A percentile compares a stretch with the other conserved stretches of the same genome.
Conservation (phyloP, 805 yeast species). For the Isabelozyma rhagii region DNA sequence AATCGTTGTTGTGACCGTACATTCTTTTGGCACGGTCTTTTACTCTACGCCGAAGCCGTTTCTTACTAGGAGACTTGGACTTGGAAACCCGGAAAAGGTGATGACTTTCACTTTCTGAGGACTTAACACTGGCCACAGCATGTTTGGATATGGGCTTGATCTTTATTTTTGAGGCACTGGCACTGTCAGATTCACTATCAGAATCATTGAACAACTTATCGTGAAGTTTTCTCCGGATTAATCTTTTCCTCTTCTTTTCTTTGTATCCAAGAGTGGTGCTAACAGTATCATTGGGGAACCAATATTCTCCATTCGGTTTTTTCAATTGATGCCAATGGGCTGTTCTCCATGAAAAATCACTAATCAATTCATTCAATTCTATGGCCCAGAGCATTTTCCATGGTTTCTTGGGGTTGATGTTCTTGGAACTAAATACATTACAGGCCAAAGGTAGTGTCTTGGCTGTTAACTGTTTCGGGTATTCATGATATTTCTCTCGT, state of each 20-base stretch:
- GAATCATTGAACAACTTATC: constrained; percentile 27
- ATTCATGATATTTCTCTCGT: constrained; percentile 49
- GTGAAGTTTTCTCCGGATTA: constrained; percentile 19
- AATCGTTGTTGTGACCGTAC: not conserved
- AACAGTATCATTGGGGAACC: constrained; percentile 41
- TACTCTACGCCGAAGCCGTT: not conserved
- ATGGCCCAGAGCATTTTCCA: constrained; percentile 62
- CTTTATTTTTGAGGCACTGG: not conserved
- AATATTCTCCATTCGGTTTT: constrained; percentile 43
- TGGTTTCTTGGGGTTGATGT: constrained; percentile 23
- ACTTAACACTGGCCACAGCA: not conserved
- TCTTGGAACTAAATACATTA: constrained; percentile 51
- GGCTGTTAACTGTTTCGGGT: constrained; percentile 41
- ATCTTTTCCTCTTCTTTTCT: constrained; percentile 1
- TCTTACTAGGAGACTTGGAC: not conserved
- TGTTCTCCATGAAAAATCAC: constrained; percentile 59
- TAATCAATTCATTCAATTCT: constrained; percentile 53
- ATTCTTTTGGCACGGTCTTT: not conserved
- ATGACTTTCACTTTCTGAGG: not conserved
- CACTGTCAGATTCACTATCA: not conserved
- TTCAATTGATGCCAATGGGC: constrained; percentile 51
- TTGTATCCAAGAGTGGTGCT: constrained; percentile 1
- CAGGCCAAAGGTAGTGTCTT: constrained; percentile 62
- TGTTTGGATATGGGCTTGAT: not conserved
- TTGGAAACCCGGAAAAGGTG: not conserved